Evolutionary conservation across 768 basidiomycete species (phyloP).

Genomic region (Lactarius sp.): DNA sequence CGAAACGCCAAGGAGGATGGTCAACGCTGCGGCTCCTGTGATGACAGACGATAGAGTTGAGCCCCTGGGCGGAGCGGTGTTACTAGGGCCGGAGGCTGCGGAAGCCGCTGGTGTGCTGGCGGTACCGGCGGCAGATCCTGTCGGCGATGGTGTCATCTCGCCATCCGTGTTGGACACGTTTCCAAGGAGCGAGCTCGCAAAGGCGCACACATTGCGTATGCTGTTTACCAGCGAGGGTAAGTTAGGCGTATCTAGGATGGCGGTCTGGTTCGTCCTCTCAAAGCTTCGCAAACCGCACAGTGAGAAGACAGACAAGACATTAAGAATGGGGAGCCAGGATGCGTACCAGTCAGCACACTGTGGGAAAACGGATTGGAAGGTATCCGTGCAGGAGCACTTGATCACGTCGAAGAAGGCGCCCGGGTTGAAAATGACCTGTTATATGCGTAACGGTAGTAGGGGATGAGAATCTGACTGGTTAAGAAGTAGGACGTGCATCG

Average conservation of each 20-base stretch:
- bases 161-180: conserved; percentile 44
- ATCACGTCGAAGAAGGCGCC: conserved; percentile 58
- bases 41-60: not conserved
- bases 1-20: not conserved
- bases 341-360: conserved; percentile 67
- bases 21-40: not conserved
- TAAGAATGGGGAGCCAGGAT: not conserved
- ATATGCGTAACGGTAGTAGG: not conserved
- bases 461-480: not conserved
- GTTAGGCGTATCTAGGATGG: conserved; percentile 43
- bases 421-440: conserved; percentile 60
- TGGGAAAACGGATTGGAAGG: conserved; percentile 45
- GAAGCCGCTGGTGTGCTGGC: not conserved
- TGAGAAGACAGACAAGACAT: not conserved
- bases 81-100: not conserved
- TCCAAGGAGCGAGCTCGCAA: conserved; percentile 50
- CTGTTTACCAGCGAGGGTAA: conserved; percentile 46
- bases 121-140: conserved; percentile 23
- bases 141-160: conserved; percentile 33
- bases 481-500: not conserved
- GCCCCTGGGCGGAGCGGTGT: not conserved
- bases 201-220: conserved; percentile 48
- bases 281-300: conserved; percentile 37
- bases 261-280: conserved; percentile 52
- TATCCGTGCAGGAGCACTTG: conserved; percentile 55